These are phyloP conservation scores for Dactylellina cionopaga DNA, from an alignment of 2,329 filamentous ascomycete genomes.

Conservation along the genomic window DNA sequence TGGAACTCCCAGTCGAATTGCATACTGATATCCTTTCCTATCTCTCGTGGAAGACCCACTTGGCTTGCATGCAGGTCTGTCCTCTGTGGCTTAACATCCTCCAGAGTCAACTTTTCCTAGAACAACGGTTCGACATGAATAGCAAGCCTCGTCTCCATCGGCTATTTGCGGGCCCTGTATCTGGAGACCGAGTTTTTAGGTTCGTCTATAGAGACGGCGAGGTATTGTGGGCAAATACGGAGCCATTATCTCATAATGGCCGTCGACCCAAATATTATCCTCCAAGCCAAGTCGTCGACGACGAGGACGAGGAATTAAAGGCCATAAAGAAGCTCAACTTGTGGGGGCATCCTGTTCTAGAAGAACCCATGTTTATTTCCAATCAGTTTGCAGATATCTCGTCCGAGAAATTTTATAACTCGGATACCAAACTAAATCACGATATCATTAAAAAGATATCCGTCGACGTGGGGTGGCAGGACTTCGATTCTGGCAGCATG, in stretches of 20 bases:
- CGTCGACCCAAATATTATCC: background rate
- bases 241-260: too few species aligned
- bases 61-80: conserved; percentile 31
- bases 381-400: background rate
- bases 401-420: too few species aligned
- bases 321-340: conserved; percentile 2
- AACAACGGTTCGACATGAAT: background rate
- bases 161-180: conserved; percentile 2
- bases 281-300: background rate
- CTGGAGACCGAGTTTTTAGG: background rate
- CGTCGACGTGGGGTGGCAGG: background rate
- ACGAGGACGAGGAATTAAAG: background rate
- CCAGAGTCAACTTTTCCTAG: background rate
- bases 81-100: conserved; percentile 17
- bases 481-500: background rate
- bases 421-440: background rate
- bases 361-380: conserved; percentile 4
- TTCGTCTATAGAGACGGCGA: background rate
- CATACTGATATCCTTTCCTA: conserved; percentile 28
- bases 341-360: conserved; percentile 3
- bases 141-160: conserved; percentile 7
- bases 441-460: background rate
- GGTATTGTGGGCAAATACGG: background rate
- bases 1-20: conserved; percentile 11
- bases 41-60: conserved; percentile 21